A percentile compares a stretch with the other conserved stretches of the same genome.
Evolutionary conservation across 2,329 filamentous ascomycete species (phyloP).

Genomic region (Pseudogymnoascus sp.): DNA sequence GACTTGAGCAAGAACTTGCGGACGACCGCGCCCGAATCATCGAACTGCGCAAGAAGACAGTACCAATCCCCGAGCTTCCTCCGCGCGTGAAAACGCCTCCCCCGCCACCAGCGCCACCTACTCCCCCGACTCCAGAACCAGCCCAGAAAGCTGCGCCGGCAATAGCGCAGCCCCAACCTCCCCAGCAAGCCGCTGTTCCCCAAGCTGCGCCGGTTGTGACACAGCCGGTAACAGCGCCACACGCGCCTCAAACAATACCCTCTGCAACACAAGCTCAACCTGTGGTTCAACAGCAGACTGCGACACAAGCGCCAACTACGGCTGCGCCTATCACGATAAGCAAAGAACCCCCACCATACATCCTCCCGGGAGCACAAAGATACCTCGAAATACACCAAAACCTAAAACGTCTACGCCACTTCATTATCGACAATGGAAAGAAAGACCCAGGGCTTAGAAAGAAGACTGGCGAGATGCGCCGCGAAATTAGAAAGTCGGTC

Average conservation of each 20-base stretch:
- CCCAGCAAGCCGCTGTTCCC: constrained; percentile 11
- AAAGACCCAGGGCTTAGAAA: constrained; percentile 52
- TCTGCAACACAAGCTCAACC: background rate
- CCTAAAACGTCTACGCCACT: constrained; percentile 53
- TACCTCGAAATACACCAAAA: constrained; percentile 56
- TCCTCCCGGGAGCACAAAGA: constrained; percentile 32
- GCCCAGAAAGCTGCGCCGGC: constrained; percentile 7
- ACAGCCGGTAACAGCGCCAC: background rate
- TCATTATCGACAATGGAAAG: constrained; percentile 47
- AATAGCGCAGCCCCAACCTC: background rate
- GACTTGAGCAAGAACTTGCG: constrained; percentile 9
- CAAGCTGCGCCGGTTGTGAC: constrained; percentile 1
- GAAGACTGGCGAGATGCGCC: constrained; percentile 62
- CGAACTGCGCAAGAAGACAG: constrained; percentile 31
- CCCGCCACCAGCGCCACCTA: background rate
- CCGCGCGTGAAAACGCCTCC: constrained; percentile 5
- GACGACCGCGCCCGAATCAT: constrained; percentile 17
- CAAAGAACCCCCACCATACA: constrained; percentile 10
- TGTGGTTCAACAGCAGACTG: background rate
- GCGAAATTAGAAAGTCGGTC: constrained; percentile 63
- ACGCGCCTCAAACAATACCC: background rate
- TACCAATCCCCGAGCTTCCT: constrained; percentile 23
- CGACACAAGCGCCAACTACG: background rate
- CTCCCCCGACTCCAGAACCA: background rate
- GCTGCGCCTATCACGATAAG: background rate